Evolutionary conservation across 2,329 filamentous ascomycete genomes (phyloP).

Genomic region (Pestalotiopsis sp.): DNA sequence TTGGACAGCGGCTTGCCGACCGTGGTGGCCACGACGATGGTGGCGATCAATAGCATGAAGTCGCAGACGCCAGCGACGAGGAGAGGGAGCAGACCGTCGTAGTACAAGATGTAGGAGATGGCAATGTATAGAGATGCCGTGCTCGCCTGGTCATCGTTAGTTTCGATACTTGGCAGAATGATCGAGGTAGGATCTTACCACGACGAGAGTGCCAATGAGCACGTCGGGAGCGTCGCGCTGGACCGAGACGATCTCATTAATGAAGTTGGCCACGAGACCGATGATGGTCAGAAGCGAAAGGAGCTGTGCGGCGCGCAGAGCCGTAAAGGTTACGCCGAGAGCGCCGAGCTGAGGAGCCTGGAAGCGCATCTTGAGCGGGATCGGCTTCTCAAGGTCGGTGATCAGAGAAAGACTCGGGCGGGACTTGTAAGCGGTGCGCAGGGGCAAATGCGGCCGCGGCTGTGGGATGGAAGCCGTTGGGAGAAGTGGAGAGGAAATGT

Average conservation of each 20-base stretch:
- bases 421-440: slow-evolving; percentile 37
- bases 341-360: slow-evolving; percentile 62
- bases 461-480: slow-evolving; percentile 37
- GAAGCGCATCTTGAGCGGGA: slow-evolving; percentile 43
- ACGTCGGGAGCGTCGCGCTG: slow-evolving; percentile 69
- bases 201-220: slow-evolving; percentile 75
- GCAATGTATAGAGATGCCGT: slow-evolving; percentile 78
- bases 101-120: slow-evolving; percentile 81
- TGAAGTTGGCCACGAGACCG: slow-evolving; percentile 81
- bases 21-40: slow-evolving; percentile 75
- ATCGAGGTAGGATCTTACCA: slow-evolving; percentile 60
- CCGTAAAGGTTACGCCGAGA: slow-evolving; percentile 77
- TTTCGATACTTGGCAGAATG: neutral
- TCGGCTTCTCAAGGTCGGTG: slow-evolving; percentile 33
- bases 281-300: slow-evolving; percentile 75
- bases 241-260: slow-evolving; percentile 70
- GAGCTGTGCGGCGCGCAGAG: slow-evolving; percentile 70
- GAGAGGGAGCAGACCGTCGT: slow-evolving; percentile 75
- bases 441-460: slow-evolving; percentile 43
- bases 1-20: slow-evolving; percentile 81
- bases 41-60: slow-evolving; percentile 69
- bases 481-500: slow-evolving; percentile 30
- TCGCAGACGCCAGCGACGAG: slow-evolving; percentile 70
- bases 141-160: slow-evolving; percentile 60
- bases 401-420: slow-evolving; percentile 45